Base-by-base conservation (phyloP, 2,329 filamentous ascomycete species). In the Xylaria sp. region DNA sequence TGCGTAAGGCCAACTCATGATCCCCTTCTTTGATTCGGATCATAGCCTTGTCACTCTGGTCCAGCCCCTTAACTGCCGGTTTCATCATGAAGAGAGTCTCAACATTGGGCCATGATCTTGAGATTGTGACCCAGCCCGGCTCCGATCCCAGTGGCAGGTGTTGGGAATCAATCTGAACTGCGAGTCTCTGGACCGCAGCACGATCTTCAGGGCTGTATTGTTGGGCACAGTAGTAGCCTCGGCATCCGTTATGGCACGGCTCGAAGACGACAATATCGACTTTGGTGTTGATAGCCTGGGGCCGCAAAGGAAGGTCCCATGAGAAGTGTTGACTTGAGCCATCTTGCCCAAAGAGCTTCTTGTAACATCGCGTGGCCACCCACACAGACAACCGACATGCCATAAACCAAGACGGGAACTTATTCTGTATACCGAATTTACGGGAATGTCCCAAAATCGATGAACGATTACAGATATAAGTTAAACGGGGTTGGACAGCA, bases 41-140 rank as follows among this genome's bases (percentile, higher is more conserved):
- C 54, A 76, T 69, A 15, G 72, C 73, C 47, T 74, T 74, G 2
- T 71, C 69, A 9, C 57, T 51, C 2, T 40, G 52, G 17, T 70
- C 52, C n/a, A 67, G 47, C 1, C 73, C 73, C 37, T 47, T 72
- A 3, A 75, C 17, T 2, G 71, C 67, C n/a, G 33, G 54, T 25
- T 67, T 66, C 66, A 73, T 69, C 51, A 76, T 62, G 57, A 72
- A 75, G 17, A 76, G 68, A 0, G 69, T 74, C 49, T 72, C 68
- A 3, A 75, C 68, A 40, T 70, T 73, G 1, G 69, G 69, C 72
- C 73, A 76, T 2, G 71, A 68, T 51, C 62, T 55, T 14, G 68
- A 69, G 51, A 74, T 60, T 0, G 71, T 70, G 11, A 64, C 60
- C 74, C 74, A 76, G 42, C 70, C 70, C 8, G 73, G 69, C 25